phyloP scores from a whole-genome alignment of 371 early-diverging fungal genomes.

The Smittium mucronatum region DNA sequence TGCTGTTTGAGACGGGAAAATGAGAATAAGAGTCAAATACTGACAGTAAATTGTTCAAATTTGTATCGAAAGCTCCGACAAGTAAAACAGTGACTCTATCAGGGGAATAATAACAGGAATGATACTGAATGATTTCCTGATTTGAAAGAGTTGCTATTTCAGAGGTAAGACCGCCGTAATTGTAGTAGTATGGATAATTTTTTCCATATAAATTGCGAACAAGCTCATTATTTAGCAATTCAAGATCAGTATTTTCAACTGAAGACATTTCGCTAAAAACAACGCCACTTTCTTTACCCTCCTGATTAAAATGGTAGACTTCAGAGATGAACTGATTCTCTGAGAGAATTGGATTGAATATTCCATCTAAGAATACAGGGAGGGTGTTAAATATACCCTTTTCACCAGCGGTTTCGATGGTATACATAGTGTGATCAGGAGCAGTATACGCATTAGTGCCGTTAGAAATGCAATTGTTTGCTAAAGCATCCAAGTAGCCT shows the following conservation, averaged over 20 bases:
- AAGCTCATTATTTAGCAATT: constrained; percentile 37
- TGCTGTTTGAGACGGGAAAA: neutral
- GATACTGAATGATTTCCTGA: constrained; percentile 54
- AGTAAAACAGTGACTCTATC: constrained; percentile 48
- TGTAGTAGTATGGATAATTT: constrained; percentile 44
- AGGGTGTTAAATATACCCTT: constrained; percentile 40
- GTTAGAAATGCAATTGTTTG: constrained; percentile 47
- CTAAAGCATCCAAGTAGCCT: constrained; percentile 60
- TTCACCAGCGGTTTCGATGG: constrained; percentile 47
- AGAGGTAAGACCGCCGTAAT: constrained; percentile 57
- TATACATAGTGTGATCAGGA: constrained; percentile 57
- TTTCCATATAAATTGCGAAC: constrained; percentile 36
- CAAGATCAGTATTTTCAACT: constrained; percentile 49
- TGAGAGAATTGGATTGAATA: constrained; percentile 50
- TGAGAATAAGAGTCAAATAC: neutral
- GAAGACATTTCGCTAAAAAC: constrained; percentile 72
- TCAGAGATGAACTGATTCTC: constrained; percentile 53
- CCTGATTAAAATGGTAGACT: constrained; percentile 54
- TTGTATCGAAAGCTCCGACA: constrained; percentile 30
- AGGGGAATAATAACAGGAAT: constrained; percentile 46
- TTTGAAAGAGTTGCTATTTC: constrained; percentile 54
- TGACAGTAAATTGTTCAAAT: constrained; percentile 8
- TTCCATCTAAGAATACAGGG: constrained; percentile 60
- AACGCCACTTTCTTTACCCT: constrained; percentile 55
- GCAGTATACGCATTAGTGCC: constrained; percentile 60